Base-by-base conservation (phyloP, 108 stramenopile species). In the Thalassiosira profunda region DNA sequence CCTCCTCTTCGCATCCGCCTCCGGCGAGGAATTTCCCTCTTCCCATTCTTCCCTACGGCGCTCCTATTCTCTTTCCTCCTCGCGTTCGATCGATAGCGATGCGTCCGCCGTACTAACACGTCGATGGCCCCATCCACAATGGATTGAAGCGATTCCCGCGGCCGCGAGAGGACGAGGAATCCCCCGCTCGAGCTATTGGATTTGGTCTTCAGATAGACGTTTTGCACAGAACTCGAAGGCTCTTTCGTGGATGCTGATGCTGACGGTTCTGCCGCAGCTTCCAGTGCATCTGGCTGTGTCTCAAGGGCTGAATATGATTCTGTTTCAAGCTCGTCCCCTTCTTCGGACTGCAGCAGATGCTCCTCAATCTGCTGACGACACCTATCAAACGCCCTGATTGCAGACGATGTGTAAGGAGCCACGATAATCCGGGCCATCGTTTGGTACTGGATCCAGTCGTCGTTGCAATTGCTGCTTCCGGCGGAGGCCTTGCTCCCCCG, bases 371-470 rank as follows among this genome's bases (percentile, higher is more conserved):
- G n/a, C n/a, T n/a, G n/a, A n/a, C n/a, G n/a, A 46, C 30, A 62
- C 10, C 35, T 33, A 21, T 58, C 48, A 35, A 76, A 51, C 2
- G 29, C 15, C 15, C 24, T 49, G 56, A 70, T 63, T 17, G 59
- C 34, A 18, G 24, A 31, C 10, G 51, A 43, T 25, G 68, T 77
- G 28, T 67, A 79, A 7, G 78, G 78, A 43, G 78, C 78, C 33
- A 79, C 31, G 31, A 79, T 73, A 20, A 79, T 61, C 10, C 78
- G 72, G n/a, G 51, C 54, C 72, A 79, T 74, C 46, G 56, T 52
- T 55, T 40, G 40, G 38, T 76, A 42, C 37, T 73, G 62, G 34
- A 42, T 58, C 45, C 31, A 35, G 26, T 70, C 68, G 12, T 48
- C 35, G 23, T 17, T 48, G 25, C 45, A 34, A 9, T 26, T 42